A percentile compares a stretch with the other conserved stretches of the same genome.
Evolutionary conservation across 2,329 filamentous ascomycete species (phyloP).

Genomic region (Tolypocladium inflatum): DNA sequence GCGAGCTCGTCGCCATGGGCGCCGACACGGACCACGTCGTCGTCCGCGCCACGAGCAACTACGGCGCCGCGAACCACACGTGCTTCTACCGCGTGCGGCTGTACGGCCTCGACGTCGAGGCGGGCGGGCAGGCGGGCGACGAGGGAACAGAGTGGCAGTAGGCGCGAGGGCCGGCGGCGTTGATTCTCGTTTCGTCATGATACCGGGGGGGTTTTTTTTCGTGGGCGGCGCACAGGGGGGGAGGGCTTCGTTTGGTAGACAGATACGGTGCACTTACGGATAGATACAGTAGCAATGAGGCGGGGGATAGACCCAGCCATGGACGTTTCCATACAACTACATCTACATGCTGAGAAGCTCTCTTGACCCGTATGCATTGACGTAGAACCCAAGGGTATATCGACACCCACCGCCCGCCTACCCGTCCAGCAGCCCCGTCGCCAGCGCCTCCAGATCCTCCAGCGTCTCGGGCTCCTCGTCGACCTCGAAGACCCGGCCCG

Average conservation of each 20-base stretch:
- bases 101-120: slow-evolving; percentile 34
- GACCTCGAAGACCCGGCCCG: slow-evolving; percentile 49
- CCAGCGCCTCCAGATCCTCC: slow-evolving; percentile 70
- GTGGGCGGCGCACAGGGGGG: background rate
- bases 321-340: background rate
- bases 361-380: background rate
- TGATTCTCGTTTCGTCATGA: background rate
- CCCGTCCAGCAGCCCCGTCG: slow-evolving; percentile 57
- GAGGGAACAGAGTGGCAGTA: background rate
- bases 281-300: background rate
- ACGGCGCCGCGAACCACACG: slow-evolving; percentile 48
- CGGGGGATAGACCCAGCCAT: background rate
- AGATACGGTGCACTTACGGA: background rate
- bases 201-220: background rate
- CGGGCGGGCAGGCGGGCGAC: slow-evolving; percentile 1
- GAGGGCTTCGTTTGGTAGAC: background rate
- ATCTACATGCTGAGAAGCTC: background rate
- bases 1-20: slow-evolving; percentile 36
- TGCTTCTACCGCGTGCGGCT: slow-evolving; percentile 57
- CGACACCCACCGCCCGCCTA: slow-evolving; percentile 8
- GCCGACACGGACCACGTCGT: slow-evolving; percentile 42
- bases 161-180: background rate
- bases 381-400: background rate
- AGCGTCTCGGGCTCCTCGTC: slow-evolving; percentile 66
- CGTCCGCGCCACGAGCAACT: slow-evolving; percentile 47